A percentile compares a stretch with the other conserved stretches of the same genome.
Evolutionary conservation across 2,329 filamentous ascomycete genomes (phyloP).

Genomic region (Aspergillus sp.): DNA sequence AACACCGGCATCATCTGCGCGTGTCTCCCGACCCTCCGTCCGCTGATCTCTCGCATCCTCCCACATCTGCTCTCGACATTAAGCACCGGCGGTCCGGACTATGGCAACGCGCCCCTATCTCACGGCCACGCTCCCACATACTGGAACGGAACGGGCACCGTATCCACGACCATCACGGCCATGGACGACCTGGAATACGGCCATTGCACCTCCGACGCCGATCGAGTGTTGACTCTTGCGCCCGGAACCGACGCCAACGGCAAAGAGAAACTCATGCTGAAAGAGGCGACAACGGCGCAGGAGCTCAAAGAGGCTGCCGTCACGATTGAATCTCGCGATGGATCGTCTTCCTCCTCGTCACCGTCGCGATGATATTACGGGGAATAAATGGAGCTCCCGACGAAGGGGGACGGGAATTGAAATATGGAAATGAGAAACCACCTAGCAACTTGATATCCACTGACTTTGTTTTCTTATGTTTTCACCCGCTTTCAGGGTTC

Average conservation of each 20-base stretch:
- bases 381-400: background rate
- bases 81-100: constrained; percentile 11
- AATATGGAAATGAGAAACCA: background rate
- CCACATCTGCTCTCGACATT: constrained; percentile 31
- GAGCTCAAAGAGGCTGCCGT: constrained; percentile 7
- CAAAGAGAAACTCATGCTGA: constrained; percentile 13
- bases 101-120: constrained; percentile 13
- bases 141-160: constrained; percentile 27
- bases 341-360: constrained; percentile 5
- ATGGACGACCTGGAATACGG: constrained; percentile 30
- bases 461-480: background rate
- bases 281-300: constrained; percentile 14
- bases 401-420: too few species aligned
- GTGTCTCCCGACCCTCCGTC: constrained; percentile 41
- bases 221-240: constrained; percentile 23
- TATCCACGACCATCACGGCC: constrained; percentile 27
- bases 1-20: constrained; percentile 44
- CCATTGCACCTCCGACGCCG: constrained; percentile 18
- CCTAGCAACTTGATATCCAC: background rate
- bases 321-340: background rate
- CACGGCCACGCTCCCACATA: constrained; percentile 20
- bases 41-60: constrained; percentile 31
- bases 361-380: background rate
- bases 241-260: constrained; percentile 12
- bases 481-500: background rate